These are phyloP conservation scores for Pseudomonodictys pantanalensis DNA, from an alignment of 495 filamentous ascomycete genomes.

Conservation along the genomic window DNA sequence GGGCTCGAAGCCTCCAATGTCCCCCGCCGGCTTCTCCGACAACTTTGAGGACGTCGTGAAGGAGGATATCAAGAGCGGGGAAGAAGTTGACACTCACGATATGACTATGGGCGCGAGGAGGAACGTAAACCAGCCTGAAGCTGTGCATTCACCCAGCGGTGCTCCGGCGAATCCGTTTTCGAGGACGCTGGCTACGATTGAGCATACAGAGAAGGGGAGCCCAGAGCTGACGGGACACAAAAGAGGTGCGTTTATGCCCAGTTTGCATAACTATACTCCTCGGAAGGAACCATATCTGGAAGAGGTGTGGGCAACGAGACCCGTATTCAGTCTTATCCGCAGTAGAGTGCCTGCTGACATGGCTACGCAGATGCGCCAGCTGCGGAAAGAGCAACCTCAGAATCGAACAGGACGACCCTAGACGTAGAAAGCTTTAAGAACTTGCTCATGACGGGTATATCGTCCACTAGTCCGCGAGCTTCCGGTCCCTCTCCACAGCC, in stretches of 20 bases:
- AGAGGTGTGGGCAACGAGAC: neutral
- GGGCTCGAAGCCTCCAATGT: slow-evolving; percentile 4
- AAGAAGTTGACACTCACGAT: slow-evolving; percentile 23
- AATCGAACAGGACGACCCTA: slow-evolving; percentile 25
- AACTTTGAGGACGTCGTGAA: slow-evolving; percentile 11
- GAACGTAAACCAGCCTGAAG: slow-evolving; percentile 15
- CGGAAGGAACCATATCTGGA: too few relatives aligned
- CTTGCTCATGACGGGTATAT: slow-evolving; percentile 40
- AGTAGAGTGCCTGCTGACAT: neutral
- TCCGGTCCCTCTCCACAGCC: slow-evolving; percentile 13
- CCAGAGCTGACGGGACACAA: slow-evolving; percentile 4
- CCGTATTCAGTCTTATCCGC: neutral
- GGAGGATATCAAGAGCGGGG: neutral
- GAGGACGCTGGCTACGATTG: slow-evolving; percentile 39
- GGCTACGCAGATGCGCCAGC: slow-evolving; percentile 18
- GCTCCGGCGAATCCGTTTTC: slow-evolving; percentile 38
- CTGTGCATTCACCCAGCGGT: neutral
- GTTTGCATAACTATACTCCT: neutral
- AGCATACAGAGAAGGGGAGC: slow-evolving; percentile 24
- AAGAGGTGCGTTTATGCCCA: slow-evolving; percentile 13
- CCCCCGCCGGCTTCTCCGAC: slow-evolving; percentile 19
- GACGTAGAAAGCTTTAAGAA: slow-evolving; percentile 43
- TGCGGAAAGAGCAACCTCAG: slow-evolving; percentile 11
- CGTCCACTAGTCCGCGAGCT: slow-evolving; percentile 25
- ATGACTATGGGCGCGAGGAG: slow-evolving; percentile 22